Evolutionary conservation across 1,284 basidiomycete species (phyloP).

Genomic region (Apiotrichum laibachii): DNA sequence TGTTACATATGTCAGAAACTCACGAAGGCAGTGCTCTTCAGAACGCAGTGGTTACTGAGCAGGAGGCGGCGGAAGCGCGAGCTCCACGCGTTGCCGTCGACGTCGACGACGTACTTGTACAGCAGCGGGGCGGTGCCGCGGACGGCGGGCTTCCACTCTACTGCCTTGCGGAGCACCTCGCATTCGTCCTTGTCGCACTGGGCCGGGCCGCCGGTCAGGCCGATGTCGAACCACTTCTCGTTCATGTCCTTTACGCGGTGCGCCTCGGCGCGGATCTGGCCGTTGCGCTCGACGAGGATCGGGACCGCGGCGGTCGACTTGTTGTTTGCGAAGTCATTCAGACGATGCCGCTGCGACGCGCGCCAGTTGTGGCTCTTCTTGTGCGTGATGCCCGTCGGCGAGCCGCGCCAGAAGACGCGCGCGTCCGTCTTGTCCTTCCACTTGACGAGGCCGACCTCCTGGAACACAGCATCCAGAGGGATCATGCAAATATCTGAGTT

Average conservation of each 20-base stretch:
- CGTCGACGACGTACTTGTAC: slow-evolving; percentile 52
- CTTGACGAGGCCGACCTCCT: slow-evolving; percentile 5
- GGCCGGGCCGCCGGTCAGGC: slow-evolving; percentile 34
- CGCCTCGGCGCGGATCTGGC: slow-evolving; percentile 15
- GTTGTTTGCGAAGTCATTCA: slow-evolving; percentile 43
- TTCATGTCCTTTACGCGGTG: slow-evolving; percentile 29
- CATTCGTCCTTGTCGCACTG: slow-evolving; percentile 51
- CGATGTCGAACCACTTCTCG: slow-evolving; percentile 40
- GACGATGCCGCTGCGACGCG: slow-evolving; percentile 48
- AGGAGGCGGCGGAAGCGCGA: slow-evolving; percentile 48
- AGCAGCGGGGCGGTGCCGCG: slow-evolving; percentile 26
- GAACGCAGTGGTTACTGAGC: slow-evolving; percentile 37
- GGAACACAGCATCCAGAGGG: slow-evolving; percentile 40
- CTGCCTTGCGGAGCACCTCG: slow-evolving; percentile 39
- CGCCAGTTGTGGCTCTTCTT: slow-evolving; percentile 45
- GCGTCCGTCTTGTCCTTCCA: slow-evolving; percentile 48
- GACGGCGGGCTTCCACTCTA: slow-evolving; percentile 41
- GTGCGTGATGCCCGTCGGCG: slow-evolving; percentile 51
- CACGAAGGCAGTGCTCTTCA: slow-evolving; percentile 46
- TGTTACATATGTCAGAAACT: slow-evolving; percentile 12
- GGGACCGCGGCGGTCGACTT: slow-evolving; percentile 16
- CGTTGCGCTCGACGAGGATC: slow-evolving; percentile 24
- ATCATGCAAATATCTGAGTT: slow-evolving; percentile 41
- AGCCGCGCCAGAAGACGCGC: slow-evolving; percentile 50
- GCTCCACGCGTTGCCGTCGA: slow-evolving; percentile 54